phyloP scores from a whole-genome alignment of 176 grass and related monocot genomes.

The Lolium perenne region DNA sequence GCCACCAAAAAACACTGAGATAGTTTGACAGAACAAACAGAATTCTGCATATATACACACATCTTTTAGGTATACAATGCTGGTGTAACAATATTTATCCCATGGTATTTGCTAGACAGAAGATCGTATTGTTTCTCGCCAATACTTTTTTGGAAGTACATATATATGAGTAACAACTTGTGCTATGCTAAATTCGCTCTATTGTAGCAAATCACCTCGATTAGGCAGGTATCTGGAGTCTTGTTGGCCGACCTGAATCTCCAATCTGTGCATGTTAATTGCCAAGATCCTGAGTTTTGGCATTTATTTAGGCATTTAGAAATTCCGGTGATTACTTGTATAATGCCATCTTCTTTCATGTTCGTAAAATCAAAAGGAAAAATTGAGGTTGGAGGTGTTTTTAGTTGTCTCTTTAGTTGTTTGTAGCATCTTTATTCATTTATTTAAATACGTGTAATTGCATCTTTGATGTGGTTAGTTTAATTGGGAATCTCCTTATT shows the following conservation, averaged over 20 bases:
- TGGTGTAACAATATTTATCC: not conserved
- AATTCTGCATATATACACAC: constrained; percentile 55
- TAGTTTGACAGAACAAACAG: constrained; percentile 35
- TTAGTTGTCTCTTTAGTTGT: not conserved
- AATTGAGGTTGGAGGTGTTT: not conserved
- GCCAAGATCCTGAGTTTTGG: not conserved
- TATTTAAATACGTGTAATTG: not conserved
- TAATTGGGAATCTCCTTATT: not conserved
- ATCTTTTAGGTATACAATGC: not conserved
- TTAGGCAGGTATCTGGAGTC: not conserved
- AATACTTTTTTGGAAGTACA: not conserved
- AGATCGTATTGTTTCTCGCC: not conserved
- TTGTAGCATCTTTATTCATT: not conserved
- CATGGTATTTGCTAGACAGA: not conserved
- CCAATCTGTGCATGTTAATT: not conserved
- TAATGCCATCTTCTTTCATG: not conserved
- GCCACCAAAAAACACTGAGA: constrained; percentile 27
- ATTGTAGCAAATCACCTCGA: not conserved
- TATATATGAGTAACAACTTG: not conserved
- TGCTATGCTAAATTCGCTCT: not conserved
- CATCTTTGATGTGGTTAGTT: not conserved
- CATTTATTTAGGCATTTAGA: not conserved
- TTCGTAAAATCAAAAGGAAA: not conserved
- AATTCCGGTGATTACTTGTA: not conserved
- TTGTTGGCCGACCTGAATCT: not conserved